Evolutionary conservation across 345 rosid genomes (phyloP).

Genomic region (Syzygium aqueum): DNA sequence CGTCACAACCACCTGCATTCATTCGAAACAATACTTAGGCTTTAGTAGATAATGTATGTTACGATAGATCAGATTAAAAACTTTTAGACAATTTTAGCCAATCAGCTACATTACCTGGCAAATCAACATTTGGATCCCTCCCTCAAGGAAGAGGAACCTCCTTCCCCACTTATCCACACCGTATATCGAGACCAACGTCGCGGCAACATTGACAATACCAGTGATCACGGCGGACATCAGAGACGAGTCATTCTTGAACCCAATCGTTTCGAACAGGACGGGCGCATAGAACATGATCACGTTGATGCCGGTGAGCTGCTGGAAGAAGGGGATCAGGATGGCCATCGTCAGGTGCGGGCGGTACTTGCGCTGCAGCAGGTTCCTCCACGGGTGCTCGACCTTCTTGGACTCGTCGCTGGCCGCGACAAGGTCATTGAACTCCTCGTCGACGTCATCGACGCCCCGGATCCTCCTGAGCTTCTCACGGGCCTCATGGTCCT

Average conservation of each 20-base stretch:
- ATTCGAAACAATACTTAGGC: neutral
- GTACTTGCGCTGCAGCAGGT: constrained; percentile 68
- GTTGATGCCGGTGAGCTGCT: constrained; percentile 80
- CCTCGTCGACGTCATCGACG: constrained; percentile 58
- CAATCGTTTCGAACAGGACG: constrained; percentile 71
- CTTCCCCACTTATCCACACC: constrained; percentile 89
- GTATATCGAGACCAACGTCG: constrained; percentile 64
- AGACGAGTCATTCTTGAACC: constrained; percentile 53
- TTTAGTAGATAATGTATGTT: neutral
- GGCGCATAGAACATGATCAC: constrained; percentile 94
- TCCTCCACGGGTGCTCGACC: constrained; percentile 77
- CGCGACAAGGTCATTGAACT: constrained; percentile 56
- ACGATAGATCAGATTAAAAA: neutral
- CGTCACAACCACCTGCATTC: constrained; percentile 38
- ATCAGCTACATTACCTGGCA: constrained; percentile 44
- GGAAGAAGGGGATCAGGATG: constrained; percentile 67
- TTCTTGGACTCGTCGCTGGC: constrained; percentile 71
- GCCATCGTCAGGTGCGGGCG: constrained; percentile 83
- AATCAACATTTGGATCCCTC: constrained; percentile 76
- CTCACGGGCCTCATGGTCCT: constrained; percentile 43
- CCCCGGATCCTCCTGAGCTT: constrained; percentile 69
- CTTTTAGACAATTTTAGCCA: neutral
- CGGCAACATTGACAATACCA: constrained; percentile 53
- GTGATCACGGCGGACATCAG: constrained; percentile 85
- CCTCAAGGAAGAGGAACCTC: constrained; percentile 70